Conservation (phyloP, 495 filamentous ascomycete species). For the Massariosphaeria phaeospora region DNA sequence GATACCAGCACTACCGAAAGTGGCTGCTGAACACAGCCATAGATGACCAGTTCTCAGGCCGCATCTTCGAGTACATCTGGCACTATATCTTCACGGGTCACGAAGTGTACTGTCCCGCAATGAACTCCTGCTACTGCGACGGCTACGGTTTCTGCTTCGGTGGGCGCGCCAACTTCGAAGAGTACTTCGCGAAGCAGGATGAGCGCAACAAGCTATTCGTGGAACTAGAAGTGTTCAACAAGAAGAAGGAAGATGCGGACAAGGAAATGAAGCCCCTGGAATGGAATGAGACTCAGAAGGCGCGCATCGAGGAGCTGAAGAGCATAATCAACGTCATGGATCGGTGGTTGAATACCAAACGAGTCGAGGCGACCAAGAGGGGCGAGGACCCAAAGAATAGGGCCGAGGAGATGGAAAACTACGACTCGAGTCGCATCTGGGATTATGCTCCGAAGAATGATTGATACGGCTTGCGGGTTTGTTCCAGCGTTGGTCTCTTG, state of each 20-base stretch:
- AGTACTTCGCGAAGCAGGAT: constrained; percentile 37
- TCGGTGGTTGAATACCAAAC: constrained; percentile 13
- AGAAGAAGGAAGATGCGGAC: constrained; percentile 13
- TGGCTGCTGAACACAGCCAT: constrained; percentile 58
- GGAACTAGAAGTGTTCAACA: constrained; percentile 20
- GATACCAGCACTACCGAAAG: constrained; percentile 58
- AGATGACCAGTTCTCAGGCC: constrained; percentile 59
- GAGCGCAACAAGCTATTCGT: constrained; percentile 22
- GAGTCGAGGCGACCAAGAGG: constrained; percentile 23
- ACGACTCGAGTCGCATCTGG: constrained; percentile 26
- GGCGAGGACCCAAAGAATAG: constrained; percentile 18
- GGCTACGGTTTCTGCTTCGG: constrained; percentile 69
- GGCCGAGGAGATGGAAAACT: constrained; percentile 27
- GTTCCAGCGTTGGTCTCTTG: not conserved
- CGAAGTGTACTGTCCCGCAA: constrained; percentile 53
- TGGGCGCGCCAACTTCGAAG: constrained; percentile 46
- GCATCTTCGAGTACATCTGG: constrained; percentile 69
- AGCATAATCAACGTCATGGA: constrained; percentile 25
- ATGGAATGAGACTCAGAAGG: constrained; percentile 4
- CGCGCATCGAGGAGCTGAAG: constrained; percentile 23
- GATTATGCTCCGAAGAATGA: constrained; percentile 25
- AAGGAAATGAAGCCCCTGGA: constrained; percentile 11
- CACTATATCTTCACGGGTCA: constrained; percentile 56
- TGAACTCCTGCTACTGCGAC: constrained; percentile 66
- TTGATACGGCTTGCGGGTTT: not conserved